These are phyloP conservation scores for Calocybe indica DNA, from an alignment of 768 basidiomycete species.

Conservation along the genomic window DNA sequence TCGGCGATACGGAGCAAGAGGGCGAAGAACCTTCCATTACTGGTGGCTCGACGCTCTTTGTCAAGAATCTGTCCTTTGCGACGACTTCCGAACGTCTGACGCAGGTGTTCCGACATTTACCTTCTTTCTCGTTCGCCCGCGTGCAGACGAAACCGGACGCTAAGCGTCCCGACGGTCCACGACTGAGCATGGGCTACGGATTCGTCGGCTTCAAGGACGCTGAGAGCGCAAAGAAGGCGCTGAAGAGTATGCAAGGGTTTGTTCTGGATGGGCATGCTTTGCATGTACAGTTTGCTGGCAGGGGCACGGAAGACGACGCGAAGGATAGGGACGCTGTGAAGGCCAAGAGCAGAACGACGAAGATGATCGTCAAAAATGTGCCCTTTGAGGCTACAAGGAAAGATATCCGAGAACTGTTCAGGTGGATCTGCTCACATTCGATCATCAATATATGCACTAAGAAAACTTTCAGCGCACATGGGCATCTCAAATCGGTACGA, in stretches of 20 bases:
- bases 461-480: conserved; percentile 60
- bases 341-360: conserved; percentile 65
- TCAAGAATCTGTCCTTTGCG: conserved; percentile 95
- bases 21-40: conserved; percentile 42
- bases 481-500: conserved; percentile 90
- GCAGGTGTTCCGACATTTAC: conserved; percentile 65
- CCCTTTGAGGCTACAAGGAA: conserved; percentile 95
- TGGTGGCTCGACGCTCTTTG: conserved; percentile 78
- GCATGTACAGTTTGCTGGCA: conserved; percentile 80
- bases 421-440: conserved; percentile 46
- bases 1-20: conserved; percentile 18
- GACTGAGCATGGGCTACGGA: conserved; percentile 93
- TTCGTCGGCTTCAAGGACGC: conserved; percentile 85
- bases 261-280: conserved; percentile 84
- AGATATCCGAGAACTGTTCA: conserved; percentile 85
- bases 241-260: conserved; percentile 75
- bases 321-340: conserved; percentile 53
- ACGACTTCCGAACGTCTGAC: conserved; percentile 73
- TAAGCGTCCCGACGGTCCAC: conserved; percentile 49
- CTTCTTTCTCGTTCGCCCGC: conserved; percentile 80
- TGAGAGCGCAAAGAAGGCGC: conserved; percentile 67
- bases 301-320: conserved; percentile 53
- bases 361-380: conserved; percentile 97
- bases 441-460: conserved; percentile 1
- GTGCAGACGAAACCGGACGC: conserved; percentile 91